Conservation (phyloP, 768 basidiomycete species). For the Calocera cornea region DNA sequence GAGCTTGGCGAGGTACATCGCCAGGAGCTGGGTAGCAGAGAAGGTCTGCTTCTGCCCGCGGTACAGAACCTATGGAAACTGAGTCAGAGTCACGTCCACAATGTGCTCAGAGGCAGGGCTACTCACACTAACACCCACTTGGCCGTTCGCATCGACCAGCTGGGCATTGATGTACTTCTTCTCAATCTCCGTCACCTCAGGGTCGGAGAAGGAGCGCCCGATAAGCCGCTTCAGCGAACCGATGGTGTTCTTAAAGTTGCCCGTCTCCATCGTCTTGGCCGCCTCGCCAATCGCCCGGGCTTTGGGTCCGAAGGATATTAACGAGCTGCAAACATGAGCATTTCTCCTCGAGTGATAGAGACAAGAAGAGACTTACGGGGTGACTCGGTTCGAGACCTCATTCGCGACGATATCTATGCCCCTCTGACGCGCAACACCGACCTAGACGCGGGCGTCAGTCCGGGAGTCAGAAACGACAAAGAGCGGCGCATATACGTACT, state of each 20-base stretch:
- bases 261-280: slow-evolving; percentile 94
- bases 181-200: slow-evolving; percentile 72
- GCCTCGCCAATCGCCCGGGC: slow-evolving; percentile 86
- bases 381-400: slow-evolving; percentile 92
- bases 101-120: background rate
- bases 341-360: background rate
- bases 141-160: slow-evolving; percentile 71
- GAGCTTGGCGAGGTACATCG: slow-evolving; percentile 78
- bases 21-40: slow-evolving; percentile 84
- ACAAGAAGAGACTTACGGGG: slow-evolving; percentile 52
- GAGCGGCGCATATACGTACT: slow-evolving; percentile 30
- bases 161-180: slow-evolving; percentile 82
- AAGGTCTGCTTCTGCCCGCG: slow-evolving; percentile 66
- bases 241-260: slow-evolving; percentile 95
- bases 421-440: slow-evolving; percentile 87
- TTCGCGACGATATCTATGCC: slow-evolving; percentile 99
- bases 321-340: slow-evolving; percentile 42
- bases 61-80: slow-evolving; percentile 57
- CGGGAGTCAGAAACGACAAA: slow-evolving; percentile 9
- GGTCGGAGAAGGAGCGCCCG: slow-evolving; percentile 65
- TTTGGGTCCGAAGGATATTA: slow-evolving; percentile 86
- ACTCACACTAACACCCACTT: slow-evolving; percentile 74
- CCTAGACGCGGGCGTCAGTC: slow-evolving; percentile 32
- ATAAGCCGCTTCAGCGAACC: slow-evolving; percentile 84
- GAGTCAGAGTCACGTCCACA: background rate